A percentile compares a stretch with the other conserved stretches of the same genome.
Evolutionary conservation across 2,329 filamentous ascomycete species (phyloP).

Genomic region (Fusarium austroafricanum): DNA sequence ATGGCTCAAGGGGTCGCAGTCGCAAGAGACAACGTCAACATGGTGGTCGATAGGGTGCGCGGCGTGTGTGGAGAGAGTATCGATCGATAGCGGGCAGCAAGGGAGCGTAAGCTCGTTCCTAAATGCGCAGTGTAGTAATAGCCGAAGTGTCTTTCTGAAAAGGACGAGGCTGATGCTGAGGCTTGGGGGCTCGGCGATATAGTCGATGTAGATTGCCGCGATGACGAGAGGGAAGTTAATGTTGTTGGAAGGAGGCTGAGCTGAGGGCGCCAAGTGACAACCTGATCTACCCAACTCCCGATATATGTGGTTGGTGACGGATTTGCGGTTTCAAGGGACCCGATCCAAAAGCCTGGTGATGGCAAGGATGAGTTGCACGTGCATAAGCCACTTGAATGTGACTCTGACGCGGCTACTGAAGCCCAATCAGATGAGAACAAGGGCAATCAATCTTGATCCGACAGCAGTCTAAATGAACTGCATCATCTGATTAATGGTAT

Average conservation of each 20-base stretch:
- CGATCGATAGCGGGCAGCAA: conserved; percentile 31
- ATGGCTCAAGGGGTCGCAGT: conserved; percentile 44
- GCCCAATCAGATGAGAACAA: not conserved
- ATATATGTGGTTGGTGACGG: conserved; percentile 29
- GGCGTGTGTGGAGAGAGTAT: conserved; percentile 13
- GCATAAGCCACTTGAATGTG: conserved; percentile 31
- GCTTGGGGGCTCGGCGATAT: conserved; percentile 8
- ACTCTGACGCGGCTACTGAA: conserved; percentile 22
- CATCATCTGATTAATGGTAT: not conserved
- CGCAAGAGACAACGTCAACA: conserved; percentile 40
- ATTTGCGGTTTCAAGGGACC: conserved; percentile 40
- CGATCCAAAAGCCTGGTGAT: conserved; percentile 16
- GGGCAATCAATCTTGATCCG: not conserved
- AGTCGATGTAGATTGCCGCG: conserved; percentile 14
- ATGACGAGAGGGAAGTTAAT: conserved; percentile 10
- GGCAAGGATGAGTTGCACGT: conserved; percentile 39
- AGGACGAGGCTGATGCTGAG: conserved; percentile 8
- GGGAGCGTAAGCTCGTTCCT: conserved; percentile 22
- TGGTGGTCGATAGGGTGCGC: conserved; percentile 32
- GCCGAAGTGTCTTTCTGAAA: conserved; percentile 3
- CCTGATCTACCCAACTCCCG: conserved; percentile 16
- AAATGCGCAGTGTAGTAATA: conserved; percentile 14
- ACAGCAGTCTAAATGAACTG: not conserved
- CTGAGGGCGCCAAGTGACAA: conserved; percentile 25
- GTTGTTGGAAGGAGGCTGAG: conserved; percentile 30